Evolutionary conservation across 2,329 filamentous ascomycete genomes (phyloP).

Genomic region (Aspergillus udagawae): DNA sequence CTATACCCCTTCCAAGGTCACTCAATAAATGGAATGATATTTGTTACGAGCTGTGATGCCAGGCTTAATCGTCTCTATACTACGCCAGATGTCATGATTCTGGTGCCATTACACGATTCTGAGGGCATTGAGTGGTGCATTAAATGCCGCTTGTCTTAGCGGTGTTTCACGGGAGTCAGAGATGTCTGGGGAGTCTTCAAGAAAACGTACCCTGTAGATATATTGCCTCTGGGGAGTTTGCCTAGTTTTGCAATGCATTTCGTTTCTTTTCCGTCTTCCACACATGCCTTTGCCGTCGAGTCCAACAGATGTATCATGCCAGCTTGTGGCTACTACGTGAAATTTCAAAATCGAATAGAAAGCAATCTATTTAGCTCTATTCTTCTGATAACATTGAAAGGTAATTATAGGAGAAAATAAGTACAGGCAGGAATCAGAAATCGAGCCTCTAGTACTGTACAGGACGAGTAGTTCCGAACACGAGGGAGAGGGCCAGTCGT

Average conservation of each 20-base stretch:
- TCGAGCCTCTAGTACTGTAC: constrained; percentile 15
- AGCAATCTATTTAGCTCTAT: background rate
- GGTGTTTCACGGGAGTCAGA: background rate
- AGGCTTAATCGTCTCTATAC: constrained; percentile 4
- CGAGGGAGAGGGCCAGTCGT: background rate
- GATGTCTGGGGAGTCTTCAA: constrained; percentile 1
- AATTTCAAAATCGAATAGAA: background rate
- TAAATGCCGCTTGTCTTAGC: background rate
- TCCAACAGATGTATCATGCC: background rate
- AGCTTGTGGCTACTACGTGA: background rate
- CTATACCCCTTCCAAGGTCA: constrained; percentile 61
- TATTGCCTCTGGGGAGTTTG: constrained; percentile 25
- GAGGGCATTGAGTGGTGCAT: constrained; percentile 1
- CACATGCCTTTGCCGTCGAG: background rate
- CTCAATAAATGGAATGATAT: constrained; percentile 47
- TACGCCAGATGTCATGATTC: constrained; percentile 3
- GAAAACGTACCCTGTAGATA: constrained; percentile 31
- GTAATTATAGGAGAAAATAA: background rate
- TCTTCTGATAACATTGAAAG: constrained; percentile 3
- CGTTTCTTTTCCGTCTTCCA: constrained; percentile 9
- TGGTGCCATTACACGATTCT: constrained; percentile 4
- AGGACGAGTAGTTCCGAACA: constrained; percentile 2
- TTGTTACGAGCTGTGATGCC: constrained; percentile 6
- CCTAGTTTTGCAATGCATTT: constrained; percentile 21
- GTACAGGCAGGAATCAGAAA: background rate